Base-by-base conservation (phyloP, 2,329 filamentous ascomycete species). In the Fusarium siculi region DNA sequence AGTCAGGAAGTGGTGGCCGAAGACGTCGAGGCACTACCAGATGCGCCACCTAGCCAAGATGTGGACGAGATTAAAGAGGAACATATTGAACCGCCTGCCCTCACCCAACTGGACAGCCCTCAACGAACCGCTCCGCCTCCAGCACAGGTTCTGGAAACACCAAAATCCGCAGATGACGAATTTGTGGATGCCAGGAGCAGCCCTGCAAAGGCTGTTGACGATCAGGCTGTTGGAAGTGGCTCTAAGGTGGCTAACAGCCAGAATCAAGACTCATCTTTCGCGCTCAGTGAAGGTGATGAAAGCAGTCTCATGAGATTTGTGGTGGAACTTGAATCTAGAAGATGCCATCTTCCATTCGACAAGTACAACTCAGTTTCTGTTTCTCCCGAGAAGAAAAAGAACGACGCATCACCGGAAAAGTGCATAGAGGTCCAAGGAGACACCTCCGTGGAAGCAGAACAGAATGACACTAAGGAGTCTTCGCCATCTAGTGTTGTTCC, bases 161-260 rank as follows among this genome's bases (percentile, higher is more conserved):
- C 84, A 3, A 85, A 80, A 55, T 85, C 84, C 5, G 84, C 82
- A 25, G 80, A 81, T 10, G 84, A 87, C n/a, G 82, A 84, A 25
- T 88, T 85, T 73, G 82, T 87, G 43, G 87, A 89, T 76, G 86
- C 86, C 18, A 81, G 80, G 47, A 85, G 81, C 39, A 88, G 84
- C 61, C 86, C 85, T 12, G 66, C 79, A 36, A 77, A 74, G 8
- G 74, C 78, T 12, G 39, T 63, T 7, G 47, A 61, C 19, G 59
- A 65, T 28, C 40, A 71, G 39, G 25, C 55, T 16, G 53, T 58
- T 46, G 56, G 39, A 53, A 37, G 44, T 36, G 57, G 25, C n/a
- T 44, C 32, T 37, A 66, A 66, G 36, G 43, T 53, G 40, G 39
- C 47, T 37, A 66, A 61, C 19, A 70, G 55, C 30, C 66, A 70